Evolutionary conservation across 768 basidiomycete genomes (phyloP).

Genomic region (Mycena albidolilacea): DNA sequence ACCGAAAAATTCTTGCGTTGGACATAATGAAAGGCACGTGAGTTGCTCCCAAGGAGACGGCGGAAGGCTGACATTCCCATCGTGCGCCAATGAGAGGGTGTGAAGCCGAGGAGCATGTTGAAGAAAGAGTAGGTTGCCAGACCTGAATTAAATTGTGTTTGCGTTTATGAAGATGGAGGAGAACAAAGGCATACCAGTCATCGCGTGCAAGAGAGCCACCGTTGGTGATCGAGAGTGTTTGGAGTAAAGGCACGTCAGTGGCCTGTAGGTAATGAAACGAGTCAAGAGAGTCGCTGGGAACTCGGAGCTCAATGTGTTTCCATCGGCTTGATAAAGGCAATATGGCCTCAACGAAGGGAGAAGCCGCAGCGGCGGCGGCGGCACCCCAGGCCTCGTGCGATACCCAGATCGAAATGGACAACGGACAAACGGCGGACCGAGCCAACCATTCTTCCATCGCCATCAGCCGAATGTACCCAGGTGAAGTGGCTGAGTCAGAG

Average conservation of each 20-base stretch:
- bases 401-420: conserved; percentile 33
- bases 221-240: conserved; percentile 30
- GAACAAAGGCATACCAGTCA: conserved; percentile 27
- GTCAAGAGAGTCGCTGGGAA: conserved; percentile 32
- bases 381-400: conserved; percentile 28
- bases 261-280: conserved; percentile 31
- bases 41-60: conserved; percentile 25
- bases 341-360: conserved; percentile 31
- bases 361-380: conserved; percentile 16
- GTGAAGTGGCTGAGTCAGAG: conserved; percentile 16
- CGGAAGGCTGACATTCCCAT: conserved; percentile 33
- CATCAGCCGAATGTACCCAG: not conserved
- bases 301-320: conserved; percentile 30
- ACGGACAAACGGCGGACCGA: conserved; percentile 28
- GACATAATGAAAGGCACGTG: conserved; percentile 21
- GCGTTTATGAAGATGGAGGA: not conserved
- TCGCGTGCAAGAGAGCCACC: conserved; percentile 32
- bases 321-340: conserved; percentile 29
- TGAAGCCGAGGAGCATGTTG: conserved; percentile 30
- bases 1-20: conserved; percentile 32
- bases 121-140: conserved; percentile 32
- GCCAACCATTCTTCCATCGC: conserved; percentile 31
- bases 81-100: conserved; percentile 24
- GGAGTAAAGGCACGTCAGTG: conserved; percentile 29
- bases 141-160: conserved; percentile 8